These are phyloP conservation scores for Clavispora fructus DNA, from an alignment of 805 yeast species.

Conservation along the genomic window DNA sequence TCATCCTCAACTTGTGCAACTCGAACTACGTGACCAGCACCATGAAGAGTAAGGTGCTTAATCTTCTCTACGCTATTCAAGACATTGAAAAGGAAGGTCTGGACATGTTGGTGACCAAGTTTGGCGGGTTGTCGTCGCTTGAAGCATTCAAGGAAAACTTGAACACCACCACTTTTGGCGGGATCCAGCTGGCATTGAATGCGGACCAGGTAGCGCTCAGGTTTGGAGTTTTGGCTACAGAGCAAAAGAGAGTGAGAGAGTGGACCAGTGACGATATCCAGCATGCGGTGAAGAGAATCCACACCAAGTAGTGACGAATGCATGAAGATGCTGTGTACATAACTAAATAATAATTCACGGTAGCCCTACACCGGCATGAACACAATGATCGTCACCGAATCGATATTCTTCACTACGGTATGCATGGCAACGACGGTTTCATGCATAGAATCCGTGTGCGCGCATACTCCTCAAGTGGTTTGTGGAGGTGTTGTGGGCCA, in stretches of 20 bases:
- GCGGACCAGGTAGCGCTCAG: constrained; percentile 44
- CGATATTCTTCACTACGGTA: not conserved
- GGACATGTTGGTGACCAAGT: constrained; percentile 54
- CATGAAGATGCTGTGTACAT: too few relatives aligned
- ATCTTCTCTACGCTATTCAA: constrained; percentile 44
- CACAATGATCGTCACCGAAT: not conserved
- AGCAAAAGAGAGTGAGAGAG: constrained; percentile 52
- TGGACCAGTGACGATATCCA: constrained; percentile 56
- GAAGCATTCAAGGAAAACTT: constrained; percentile 17
- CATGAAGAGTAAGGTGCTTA: constrained; percentile 35
- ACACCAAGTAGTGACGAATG: not conserved
- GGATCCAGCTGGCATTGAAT: constrained; percentile 33
- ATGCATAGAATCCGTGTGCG: not conserved
- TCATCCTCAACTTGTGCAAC: constrained; percentile 51
- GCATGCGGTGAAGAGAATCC: constrained; percentile 39
- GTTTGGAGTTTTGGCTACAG: constrained; percentile 32
- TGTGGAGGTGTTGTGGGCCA: too few relatives aligned
- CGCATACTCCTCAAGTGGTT: too few relatives aligned
- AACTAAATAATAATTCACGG: not conserved
- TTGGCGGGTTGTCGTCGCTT: constrained; percentile 33
- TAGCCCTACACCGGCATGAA: not conserved
- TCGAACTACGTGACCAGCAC: constrained; percentile 45
- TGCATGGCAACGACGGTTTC: not conserved
- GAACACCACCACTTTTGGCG: constrained; percentile 9
- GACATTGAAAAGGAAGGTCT: constrained; percentile 50